Evolutionary conservation across 2,329 filamentous ascomycete species (phyloP).

Genomic region (Colletotrichum noveboracense): DNA sequence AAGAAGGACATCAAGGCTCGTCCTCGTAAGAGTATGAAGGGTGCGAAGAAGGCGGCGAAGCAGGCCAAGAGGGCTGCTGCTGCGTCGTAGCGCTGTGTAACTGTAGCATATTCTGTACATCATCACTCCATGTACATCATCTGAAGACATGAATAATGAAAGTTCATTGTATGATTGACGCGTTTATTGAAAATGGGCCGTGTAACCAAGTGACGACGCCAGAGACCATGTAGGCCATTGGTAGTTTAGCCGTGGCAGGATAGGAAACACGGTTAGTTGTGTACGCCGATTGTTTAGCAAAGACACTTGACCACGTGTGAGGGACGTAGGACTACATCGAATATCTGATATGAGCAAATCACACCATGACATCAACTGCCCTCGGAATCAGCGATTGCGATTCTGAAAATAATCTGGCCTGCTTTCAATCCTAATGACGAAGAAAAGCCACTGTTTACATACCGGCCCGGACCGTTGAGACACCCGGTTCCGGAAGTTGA

Average conservation of each 20-base stretch:
- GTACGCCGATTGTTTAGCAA: neutral
- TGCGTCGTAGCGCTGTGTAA: neutral
- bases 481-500: slow-evolving; percentile 2
- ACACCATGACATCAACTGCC: neutral
- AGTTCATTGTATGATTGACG: neutral
- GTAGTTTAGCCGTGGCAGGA: neutral
- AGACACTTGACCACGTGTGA: neutral
- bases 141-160: neutral
- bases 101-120: neutral
- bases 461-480: slow-evolving; percentile 9
- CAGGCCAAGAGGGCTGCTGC: slow-evolving; percentile 28
- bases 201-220: neutral
- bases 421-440: neutral
- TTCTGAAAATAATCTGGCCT: neutral
- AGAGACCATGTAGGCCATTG: accelerated
- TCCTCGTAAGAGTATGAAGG: slow-evolving; percentile 75
- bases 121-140: neutral
- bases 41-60: slow-evolving; percentile 59
- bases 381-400: neutral
- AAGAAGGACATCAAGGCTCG: slow-evolving; percentile 55
- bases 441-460: neutral
- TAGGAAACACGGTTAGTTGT: neutral
- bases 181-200: neutral
- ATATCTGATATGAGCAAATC: neutral
- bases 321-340: neutral